phyloP scores from a whole-genome alignment of 2,329 filamentous ascomycete genomes.

The Venturia carpophila region DNA sequence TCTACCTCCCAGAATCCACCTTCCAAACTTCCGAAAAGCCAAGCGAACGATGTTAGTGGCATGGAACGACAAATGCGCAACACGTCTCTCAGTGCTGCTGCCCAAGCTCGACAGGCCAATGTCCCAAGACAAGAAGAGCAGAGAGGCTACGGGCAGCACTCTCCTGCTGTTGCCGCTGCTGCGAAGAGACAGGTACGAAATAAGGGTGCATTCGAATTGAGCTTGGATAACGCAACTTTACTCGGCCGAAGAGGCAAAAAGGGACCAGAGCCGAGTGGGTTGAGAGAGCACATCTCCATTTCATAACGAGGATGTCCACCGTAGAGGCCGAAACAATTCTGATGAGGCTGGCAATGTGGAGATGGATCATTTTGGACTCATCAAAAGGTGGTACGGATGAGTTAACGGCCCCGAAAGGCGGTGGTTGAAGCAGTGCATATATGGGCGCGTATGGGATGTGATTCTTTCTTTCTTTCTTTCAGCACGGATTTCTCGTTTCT shows the following conservation, averaged over 20 bases:
- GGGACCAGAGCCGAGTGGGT: slow-evolving; percentile 34
- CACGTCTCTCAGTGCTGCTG: slow-evolving; percentile 63
- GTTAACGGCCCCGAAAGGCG: neutral
- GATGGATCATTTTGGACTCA: neutral
- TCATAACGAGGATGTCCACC: neutral
- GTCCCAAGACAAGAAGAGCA: slow-evolving; percentile 44
- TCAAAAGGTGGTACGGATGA: neutral
- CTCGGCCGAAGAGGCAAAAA: slow-evolving; percentile 62
- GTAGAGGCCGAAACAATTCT: neutral
- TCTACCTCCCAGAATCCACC: slow-evolving; percentile 42
- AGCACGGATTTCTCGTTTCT: neutral
- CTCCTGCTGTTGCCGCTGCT: slow-evolving; percentile 71
- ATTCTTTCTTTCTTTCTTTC: neutral
- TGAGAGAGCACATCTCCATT: slow-evolving; percentile 31
- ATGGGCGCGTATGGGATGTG: neutral
- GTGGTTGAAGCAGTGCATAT: neutral
- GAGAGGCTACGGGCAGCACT: slow-evolving; percentile 83
- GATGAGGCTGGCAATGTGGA: neutral
- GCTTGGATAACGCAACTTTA: slow-evolving; percentile 80
- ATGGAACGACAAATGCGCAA: slow-evolving; percentile 85
- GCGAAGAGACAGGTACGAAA: slow-evolving; percentile 72
- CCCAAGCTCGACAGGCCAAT: slow-evolving; percentile 51
- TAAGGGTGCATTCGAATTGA: slow-evolving; percentile 83
- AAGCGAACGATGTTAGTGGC: slow-evolving; percentile 55
- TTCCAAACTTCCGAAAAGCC: slow-evolving; percentile 53